These are phyloP conservation scores for Lentinula sp. DNA, from an alignment of 768 basidiomycete species.

Conservation along the genomic window DNA sequence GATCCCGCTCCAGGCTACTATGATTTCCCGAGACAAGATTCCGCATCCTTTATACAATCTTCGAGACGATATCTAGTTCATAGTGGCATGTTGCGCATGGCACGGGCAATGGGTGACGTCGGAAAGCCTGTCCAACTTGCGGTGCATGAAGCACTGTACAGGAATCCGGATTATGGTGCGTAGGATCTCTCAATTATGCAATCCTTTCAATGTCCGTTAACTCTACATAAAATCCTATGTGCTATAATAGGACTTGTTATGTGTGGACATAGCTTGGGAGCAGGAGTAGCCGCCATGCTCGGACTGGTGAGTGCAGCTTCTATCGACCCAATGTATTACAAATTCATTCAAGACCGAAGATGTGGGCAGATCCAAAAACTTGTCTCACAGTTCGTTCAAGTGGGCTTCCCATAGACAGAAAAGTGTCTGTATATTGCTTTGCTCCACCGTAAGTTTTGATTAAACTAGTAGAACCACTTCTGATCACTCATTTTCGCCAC, in stretches of 20 bases:
- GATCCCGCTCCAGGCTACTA: slow-evolving; percentile 28
- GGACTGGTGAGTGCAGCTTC: slow-evolving; percentile 47
- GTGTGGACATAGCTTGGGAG: slow-evolving; percentile 81
- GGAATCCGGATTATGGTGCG: slow-evolving; percentile 70
- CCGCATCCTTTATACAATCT: slow-evolving; percentile 13
- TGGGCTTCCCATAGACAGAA: slow-evolving; percentile 60
- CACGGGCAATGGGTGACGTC: slow-evolving; percentile 67
- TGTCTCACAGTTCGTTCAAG: slow-evolving; percentile 65
- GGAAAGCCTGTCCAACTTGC: slow-evolving; percentile 76
- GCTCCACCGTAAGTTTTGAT: slow-evolving; percentile 62
- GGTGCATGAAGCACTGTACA: slow-evolving; percentile 60
- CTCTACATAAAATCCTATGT: background rate
- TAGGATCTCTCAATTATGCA: slow-evolving; percentile 5
- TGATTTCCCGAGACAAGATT: slow-evolving; percentile 23
- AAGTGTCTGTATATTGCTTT: slow-evolving; percentile 72
- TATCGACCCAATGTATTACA: slow-evolving; percentile 1
- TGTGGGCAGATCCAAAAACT: slow-evolving; percentile 81
- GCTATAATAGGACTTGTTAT: slow-evolving; percentile 53
- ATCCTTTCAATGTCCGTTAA: background rate
- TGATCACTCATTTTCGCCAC: slow-evolving; percentile 1
- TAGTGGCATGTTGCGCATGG: slow-evolving; percentile 76
- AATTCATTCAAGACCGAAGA: slow-evolving; percentile 30
- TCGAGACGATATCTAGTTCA: slow-evolving; percentile 55
- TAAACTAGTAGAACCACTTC: background rate
- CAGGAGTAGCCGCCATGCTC: slow-evolving; percentile 71